Evolutionary conservation across 2,329 filamentous ascomycete genomes (phyloP).

Genomic region (Aspergillus pseudoglaucus): DNA sequence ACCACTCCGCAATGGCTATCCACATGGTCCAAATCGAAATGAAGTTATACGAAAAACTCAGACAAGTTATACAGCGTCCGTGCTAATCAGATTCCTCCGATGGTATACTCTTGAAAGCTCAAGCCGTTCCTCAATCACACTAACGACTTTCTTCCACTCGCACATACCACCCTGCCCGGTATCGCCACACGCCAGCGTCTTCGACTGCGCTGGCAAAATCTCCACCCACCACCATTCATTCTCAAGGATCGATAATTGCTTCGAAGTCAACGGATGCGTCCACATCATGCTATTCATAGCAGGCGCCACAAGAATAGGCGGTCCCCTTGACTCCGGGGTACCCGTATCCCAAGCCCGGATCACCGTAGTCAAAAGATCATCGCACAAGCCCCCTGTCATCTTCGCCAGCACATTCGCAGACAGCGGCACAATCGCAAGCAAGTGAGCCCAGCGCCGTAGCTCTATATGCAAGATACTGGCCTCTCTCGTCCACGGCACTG

Average conservation of each 20-base stretch:
- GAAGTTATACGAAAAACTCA: no score
- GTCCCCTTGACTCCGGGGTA: slow-evolving; percentile 36
- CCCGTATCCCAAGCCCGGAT: slow-evolving; percentile 79
- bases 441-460: slow-evolving; percentile 71
- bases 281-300: slow-evolving; percentile 93
- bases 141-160: slow-evolving; percentile 70
- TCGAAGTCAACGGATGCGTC: slow-evolving; percentile 71
- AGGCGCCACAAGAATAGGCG: slow-evolving; percentile 67
- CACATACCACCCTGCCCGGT: slow-evolving; percentile 76
- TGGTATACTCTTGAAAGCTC: slow-evolving; percentile 2
- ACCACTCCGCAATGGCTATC: no score
- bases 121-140: slow-evolving; percentile 49
- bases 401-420: slow-evolving; percentile 84
- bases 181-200: slow-evolving; percentile 78
- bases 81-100: background rate
- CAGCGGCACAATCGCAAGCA: slow-evolving; percentile 73
- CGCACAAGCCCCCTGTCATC: slow-evolving; percentile 68
- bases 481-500: slow-evolving; percentile 66
- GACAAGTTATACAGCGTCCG: no score
- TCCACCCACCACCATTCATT: slow-evolving; percentile 70
- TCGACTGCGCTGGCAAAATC: slow-evolving; percentile 66
- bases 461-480: slow-evolving; percentile 87
- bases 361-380: slow-evolving; percentile 67
- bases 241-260: slow-evolving; percentile 63
- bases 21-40: no score